phyloP scores from a whole-genome alignment of 2,329 filamentous ascomycete genomes.

The Tolypocladium nubicola region DNA sequence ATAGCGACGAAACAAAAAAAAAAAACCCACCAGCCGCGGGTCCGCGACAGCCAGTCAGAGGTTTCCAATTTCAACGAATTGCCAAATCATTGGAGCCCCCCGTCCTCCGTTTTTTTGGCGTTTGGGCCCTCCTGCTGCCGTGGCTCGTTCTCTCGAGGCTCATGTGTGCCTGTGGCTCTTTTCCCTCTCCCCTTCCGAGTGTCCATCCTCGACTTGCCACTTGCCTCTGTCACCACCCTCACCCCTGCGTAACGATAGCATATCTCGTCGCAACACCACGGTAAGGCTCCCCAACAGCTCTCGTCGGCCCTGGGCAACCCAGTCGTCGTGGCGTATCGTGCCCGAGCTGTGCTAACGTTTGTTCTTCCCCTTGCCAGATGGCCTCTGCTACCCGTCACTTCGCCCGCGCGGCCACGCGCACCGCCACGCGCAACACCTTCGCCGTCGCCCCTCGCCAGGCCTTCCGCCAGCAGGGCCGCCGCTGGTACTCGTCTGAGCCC shows the following conservation, averaged over 20 bases:
- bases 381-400: constrained; percentile 40
- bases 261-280: neutral
- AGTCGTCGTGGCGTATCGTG: neutral
- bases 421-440: constrained; percentile 46
- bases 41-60: constrained; percentile 5
- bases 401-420: constrained; percentile 48
- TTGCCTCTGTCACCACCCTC: neutral
- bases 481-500: constrained; percentile 68
- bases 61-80: constrained; percentile 7
- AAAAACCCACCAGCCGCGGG: neutral
- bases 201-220: neutral
- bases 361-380: constrained; percentile 14
- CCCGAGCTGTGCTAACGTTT: constrained; percentile 4
- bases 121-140: constrained; percentile 1
- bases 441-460: constrained; percentile 50
- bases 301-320: too few relatives aligned
- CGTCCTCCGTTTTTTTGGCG: neutral
- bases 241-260: neutral
- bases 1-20: neutral
- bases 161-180: neutral
- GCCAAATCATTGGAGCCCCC: neutral
- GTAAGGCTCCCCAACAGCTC: neutral
- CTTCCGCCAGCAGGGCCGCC: constrained; percentile 64
- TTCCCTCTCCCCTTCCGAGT: neutral
- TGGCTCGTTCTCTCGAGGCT: neutral